These are phyloP conservation scores for Aureobasidium pullulans DNA, from an alignment of 2,329 filamentous ascomycete genomes.

Conservation along the genomic window DNA sequence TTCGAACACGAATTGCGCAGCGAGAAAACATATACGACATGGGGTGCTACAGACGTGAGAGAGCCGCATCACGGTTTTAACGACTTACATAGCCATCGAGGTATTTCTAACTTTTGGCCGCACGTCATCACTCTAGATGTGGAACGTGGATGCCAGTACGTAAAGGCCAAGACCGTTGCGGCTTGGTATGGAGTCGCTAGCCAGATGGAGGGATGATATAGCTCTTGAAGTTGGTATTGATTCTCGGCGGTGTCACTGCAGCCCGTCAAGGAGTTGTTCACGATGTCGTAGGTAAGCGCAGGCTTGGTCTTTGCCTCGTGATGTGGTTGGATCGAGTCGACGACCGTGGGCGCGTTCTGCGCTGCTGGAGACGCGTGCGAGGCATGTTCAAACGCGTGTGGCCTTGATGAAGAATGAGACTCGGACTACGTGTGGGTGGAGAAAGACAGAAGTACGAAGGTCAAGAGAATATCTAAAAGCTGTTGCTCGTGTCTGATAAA, in stretches of 20 bases:
- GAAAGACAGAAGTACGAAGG: background rate
- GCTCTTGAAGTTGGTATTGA: background rate
- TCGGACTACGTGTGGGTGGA: too few relatives aligned
- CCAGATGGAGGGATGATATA: background rate
- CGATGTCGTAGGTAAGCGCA: background rate
- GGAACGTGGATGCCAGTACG: background rate
- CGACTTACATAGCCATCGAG: constrained; percentile 1
- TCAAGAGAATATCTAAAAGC: background rate
- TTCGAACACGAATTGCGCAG: background rate
- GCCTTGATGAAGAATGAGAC: background rate
- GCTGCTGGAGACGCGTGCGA: background rate
- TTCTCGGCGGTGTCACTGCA: constrained; percentile 3
- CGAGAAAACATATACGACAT: background rate
- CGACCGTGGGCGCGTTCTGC: background rate
- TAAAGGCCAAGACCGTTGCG: constrained; percentile 11
- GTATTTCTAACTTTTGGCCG: background rate
- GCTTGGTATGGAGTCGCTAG: constrained; percentile 7
- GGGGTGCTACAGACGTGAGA: background rate
- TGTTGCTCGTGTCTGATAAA: background rate
- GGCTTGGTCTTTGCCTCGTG: background rate
- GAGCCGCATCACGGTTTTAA: background rate
- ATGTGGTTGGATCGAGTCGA: background rate
- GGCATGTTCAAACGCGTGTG: background rate
- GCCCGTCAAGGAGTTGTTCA: background rate
- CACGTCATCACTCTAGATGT: background rate